Evolutionary conservation across 2,329 filamentous ascomycete genomes (phyloP), one percentile per base, ranked within the genome.

Genomic region (Calonectria fujianensis): DNA sequence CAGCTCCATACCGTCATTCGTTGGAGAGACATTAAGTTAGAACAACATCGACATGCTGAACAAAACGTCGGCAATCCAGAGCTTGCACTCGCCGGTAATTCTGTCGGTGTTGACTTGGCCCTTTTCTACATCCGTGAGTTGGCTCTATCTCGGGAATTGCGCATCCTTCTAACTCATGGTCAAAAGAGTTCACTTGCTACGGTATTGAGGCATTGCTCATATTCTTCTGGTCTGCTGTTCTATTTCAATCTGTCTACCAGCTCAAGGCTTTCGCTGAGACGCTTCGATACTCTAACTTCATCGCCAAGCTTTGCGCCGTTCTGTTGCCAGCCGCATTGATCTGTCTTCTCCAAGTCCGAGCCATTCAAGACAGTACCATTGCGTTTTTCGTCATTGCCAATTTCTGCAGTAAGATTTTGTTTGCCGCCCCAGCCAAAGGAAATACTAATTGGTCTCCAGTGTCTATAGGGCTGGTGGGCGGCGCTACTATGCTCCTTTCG

Each of bases 121-220:
- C 80, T 90, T 3, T 89, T 86, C 75, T 89, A 87, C 72, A 88
- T 89, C 74, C 88, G 88, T 89, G 80, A 66, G 87, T 82, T 20
- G 4, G 27, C 32, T 32, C 16, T 4, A 24, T 24, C 37, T 48
- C 31, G 9, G 1, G 10, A 16, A 1, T 4, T 0, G 3, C 13
- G 29, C 6, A 50, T 14, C 20, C 24, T 16, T 39, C 14, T 57
- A 76, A 80, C 54, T 7, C 1, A 64, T 41, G 10, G 11, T 11
- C 18, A 24, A 29, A 35, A 90, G 88, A 89, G 77, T 89, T 86
- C 65, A 89, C 89, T 73, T 85, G 84, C 37, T 90, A 90, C 77
- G 89, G 88, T 80, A 86, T 87, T n/a, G 87, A 89, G 78, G 82
- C 86, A 11, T 80, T 89, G 37, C 82, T 88, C 41, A 82, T 87